Percentiles rank a stretch among this genome's conserved stretches.
Evolutionary conservation across 306 rosid genomes (phyloP).

Genomic region (Trifolium subterraneum): DNA sequence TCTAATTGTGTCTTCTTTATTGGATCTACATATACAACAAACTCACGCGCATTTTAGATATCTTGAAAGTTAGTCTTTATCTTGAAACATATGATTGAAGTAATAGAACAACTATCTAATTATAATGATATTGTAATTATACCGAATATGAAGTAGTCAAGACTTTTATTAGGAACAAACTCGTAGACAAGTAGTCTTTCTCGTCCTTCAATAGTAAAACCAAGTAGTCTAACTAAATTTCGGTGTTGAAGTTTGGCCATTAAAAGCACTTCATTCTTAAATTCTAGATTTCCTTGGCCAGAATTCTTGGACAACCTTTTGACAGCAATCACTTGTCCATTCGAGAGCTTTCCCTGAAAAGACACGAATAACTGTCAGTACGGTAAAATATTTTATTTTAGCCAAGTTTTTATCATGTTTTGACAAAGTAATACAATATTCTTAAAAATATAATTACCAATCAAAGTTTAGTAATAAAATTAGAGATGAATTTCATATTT

Average conservation of each 20-base stretch:
- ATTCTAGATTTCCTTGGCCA: background rate
- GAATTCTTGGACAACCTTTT: constrained; percentile 1
- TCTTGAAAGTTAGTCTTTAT: background rate
- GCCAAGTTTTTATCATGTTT: background rate
- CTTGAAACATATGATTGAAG: background rate
- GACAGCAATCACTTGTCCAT: background rate
- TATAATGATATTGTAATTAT: background rate
- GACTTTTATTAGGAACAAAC: background rate
- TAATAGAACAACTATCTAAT: background rate
- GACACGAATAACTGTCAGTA: background rate
- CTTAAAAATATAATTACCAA: too few relatives aligned
- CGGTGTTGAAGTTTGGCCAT: background rate
- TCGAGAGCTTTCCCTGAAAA: background rate
- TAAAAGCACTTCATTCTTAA: background rate
- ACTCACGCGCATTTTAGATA: background rate
- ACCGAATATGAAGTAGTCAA: background rate
- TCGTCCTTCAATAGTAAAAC: background rate
- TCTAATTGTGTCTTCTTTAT: background rate
- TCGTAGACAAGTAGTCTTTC: background rate
- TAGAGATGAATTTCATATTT: too few relatives aligned
- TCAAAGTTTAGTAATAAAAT: too few relatives aligned
- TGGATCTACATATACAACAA: constrained; percentile 10
- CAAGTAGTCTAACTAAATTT: background rate
- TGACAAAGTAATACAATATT: too few relatives aligned
- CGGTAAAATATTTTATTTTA: too few relatives aligned